Conservation (phyloP, 176 grass and related monocot species). For the Juncus inflexus region DNA sequence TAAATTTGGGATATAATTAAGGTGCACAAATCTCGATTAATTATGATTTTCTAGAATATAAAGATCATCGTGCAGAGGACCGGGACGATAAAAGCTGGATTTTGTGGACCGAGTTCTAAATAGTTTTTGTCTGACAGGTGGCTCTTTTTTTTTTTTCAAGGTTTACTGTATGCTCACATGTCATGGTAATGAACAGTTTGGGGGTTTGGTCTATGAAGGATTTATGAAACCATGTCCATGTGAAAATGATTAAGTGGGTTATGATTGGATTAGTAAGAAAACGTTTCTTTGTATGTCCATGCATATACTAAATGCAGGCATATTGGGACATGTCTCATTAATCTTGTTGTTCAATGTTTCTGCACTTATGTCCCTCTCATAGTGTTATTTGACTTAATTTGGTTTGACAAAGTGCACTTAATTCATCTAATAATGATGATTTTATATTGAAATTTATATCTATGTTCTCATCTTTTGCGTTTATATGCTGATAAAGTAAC, state of each 20-base stretch:
- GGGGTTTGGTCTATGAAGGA: constrained; percentile 9
- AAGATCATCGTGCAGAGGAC: not conserved
- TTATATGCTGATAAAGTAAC: too few species aligned
- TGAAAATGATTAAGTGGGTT: not conserved
- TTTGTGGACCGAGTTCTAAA: too few species aligned
- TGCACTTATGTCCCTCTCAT: too few species aligned
- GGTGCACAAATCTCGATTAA: constrained; percentile 18
- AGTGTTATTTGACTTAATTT: too few species aligned
- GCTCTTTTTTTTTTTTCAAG: too few species aligned
- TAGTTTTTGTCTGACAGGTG: too few species aligned
- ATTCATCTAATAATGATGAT: too few species aligned
- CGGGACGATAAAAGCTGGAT: too few species aligned
- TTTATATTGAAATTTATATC: too few species aligned
- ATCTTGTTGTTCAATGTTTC: too few species aligned
- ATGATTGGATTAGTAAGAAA: constrained; percentile 10
- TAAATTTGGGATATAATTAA: not conserved
- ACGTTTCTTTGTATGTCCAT: constrained; percentile 17
- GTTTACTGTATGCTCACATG: not conserved
- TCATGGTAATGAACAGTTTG: not conserved
- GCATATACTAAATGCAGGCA: constrained; percentile 20
- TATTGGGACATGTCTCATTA: constrained; percentile 10
- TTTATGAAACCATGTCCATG: not conserved
- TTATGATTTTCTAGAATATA: not conserved
- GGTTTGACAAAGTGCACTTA: too few species aligned
- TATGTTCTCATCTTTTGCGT: too few species aligned